Evolutionary conservation across 2,329 filamentous ascomycete species (phyloP).

Genomic region (Diaporthe vexans): DNA sequence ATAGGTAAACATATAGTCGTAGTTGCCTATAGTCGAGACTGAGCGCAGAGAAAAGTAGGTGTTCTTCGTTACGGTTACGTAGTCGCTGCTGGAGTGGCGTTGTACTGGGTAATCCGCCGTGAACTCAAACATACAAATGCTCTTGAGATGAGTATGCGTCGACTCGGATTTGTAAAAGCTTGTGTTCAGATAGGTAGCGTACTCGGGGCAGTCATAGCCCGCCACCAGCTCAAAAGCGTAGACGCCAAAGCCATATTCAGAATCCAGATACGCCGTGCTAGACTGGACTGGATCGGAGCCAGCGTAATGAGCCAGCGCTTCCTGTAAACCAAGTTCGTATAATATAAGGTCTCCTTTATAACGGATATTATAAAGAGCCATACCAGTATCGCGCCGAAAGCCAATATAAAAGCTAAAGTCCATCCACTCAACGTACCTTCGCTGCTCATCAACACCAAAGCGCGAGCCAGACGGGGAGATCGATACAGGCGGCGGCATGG

Average conservation of each 20-base stretch:
- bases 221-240: slow-evolving; percentile 60
- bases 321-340: slow-evolving; percentile 69
- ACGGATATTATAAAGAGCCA: slow-evolving; percentile 64
- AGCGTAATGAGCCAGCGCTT: slow-evolving; percentile 67
- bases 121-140: slow-evolving; percentile 69
- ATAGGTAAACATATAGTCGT: slow-evolving; percentile 66
- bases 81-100: slow-evolving; percentile 59
- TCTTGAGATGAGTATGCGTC: slow-evolving; percentile 60
- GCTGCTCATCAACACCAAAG: slow-evolving; percentile 57
- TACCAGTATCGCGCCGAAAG: slow-evolving; percentile 62
- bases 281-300: slow-evolving; percentile 61
- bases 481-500: slow-evolving; percentile 53
- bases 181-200: slow-evolving; percentile 63
- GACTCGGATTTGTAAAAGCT: slow-evolving; percentile 59
- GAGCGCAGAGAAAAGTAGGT: slow-evolving; percentile 60
- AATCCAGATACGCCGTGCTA: slow-evolving; percentile 61
- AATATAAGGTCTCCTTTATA: slow-evolving; percentile 67
- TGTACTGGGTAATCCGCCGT: slow-evolving; percentile 64
- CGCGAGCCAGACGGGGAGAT: slow-evolving; percentile 56
- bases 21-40: slow-evolving; percentile 67
- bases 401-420: slow-evolving; percentile 66
- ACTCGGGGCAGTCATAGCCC: slow-evolving; percentile 66
- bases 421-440: slow-evolving; percentile 65
- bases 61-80: slow-evolving; percentile 62
- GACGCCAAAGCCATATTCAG: slow-evolving; percentile 61